Evolutionary conservation across 495 filamentous ascomycete genomes (phyloP), one percentile per base, ranked within the genome.

Genomic region (Penicillium verhagenii): DNA sequence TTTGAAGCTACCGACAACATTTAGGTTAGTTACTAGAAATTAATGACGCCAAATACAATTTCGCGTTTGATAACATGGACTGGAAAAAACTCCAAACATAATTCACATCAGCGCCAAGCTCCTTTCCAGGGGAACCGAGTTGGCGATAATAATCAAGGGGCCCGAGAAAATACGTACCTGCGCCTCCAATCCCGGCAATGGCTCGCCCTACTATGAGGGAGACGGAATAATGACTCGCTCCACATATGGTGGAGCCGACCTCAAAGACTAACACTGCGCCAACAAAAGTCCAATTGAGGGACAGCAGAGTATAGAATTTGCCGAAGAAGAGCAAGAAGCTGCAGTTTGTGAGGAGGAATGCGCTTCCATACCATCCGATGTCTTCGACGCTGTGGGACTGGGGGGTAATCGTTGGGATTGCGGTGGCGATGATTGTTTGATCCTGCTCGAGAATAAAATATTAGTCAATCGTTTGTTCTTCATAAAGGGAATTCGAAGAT

Each of bases 201-300:
- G 92, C 91, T 24, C 93, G 85, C 10, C 93, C 92, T 52, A 93
- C 68, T 57, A 96, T 96, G 26, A 97, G 76, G 4, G 83, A 82
- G 0, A 83, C 73, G 1, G 88, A 92, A 49, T 72, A 88, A 1
- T 89, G 87, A 1, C 92, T 87, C 1, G 84, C 81, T 23, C 82
- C 92, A 67, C 91, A 96, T 56, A 96, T 72, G 35, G 91, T 70
- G n/a, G 84, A 89, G n/a, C 93, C 92, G 11, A 95, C 43, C 61
- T 96, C 91, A 69, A 97, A 96, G 58, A 96, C 69, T 38, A 69
- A 69, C 53, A 96, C 85, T 39, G 89, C 88, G 14, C 62, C 54
- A 8, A 96, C 70, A 64, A 86, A 96, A 11, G 85, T 78, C 70
- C 74, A 86, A 71, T 92, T 92, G 63, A 87, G 81, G 38, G 81